Conservation (phyloP, 805 yeast genomes). For the Ogataea parapolymorpha region DNA sequence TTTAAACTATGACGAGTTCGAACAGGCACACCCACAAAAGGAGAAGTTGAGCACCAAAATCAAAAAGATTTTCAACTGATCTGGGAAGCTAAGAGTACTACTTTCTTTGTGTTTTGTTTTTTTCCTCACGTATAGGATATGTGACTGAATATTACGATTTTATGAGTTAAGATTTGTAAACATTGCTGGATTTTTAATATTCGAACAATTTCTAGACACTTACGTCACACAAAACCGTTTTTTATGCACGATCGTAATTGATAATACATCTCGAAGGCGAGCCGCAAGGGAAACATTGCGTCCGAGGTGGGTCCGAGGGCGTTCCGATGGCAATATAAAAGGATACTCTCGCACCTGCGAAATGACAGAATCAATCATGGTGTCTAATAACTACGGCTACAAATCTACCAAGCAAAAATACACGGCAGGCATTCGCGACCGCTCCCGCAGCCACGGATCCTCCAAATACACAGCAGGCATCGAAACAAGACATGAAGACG, state of each 20-base stretch:
- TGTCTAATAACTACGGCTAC: too few species aligned
- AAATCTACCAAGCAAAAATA: neutral
- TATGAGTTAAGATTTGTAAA: neutral
- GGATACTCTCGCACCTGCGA: neutral
- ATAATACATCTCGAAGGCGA: neutral
- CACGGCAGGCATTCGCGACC: conserved; percentile 3
- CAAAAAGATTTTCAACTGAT: conserved; percentile 16
- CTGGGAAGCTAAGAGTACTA: neutral
- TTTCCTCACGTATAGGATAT: neutral
- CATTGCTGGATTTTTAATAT: neutral
- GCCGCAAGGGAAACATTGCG: neutral
- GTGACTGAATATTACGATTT: neutral
- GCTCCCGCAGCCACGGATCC: neutral
- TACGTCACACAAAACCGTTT: neutral
- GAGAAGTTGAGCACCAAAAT: conserved; percentile 18
- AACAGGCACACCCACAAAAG: conserved; percentile 11
- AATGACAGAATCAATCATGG: neutral
- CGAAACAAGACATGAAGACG: neutral
- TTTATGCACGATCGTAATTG: neutral
- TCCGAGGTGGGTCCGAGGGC: neutral
- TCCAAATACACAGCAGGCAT: conserved; percentile 1
- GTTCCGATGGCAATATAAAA: neutral
- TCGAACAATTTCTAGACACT: neutral
- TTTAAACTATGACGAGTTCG: conserved; percentile 9
- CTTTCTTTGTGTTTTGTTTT: neutral